Percentiles rank a stretch among this genome's conserved stretches.
These are phyloP conservation scores for Aspergillus chevalieri DNA, from an alignment of 2,329 filamentous ascomycete genomes.

Conservation along the genomic window DNA sequence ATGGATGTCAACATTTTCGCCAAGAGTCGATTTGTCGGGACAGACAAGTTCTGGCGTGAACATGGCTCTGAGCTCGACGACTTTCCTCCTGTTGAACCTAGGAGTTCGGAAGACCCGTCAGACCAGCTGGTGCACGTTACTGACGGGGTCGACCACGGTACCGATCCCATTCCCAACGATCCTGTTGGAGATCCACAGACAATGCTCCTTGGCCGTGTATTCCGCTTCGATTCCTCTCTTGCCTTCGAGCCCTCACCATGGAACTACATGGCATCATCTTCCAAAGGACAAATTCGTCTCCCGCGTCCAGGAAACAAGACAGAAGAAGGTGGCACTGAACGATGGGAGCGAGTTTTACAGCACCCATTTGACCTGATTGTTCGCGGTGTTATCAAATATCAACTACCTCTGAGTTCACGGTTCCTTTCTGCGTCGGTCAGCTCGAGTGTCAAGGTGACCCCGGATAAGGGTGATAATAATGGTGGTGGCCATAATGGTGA, in stretches of 20 bases:
- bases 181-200: slow-evolving; percentile 63
- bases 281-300: slow-evolving; percentile 77
- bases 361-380: slow-evolving; percentile 92
- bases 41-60: slow-evolving; percentile 40
- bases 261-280: slow-evolving; percentile 63
- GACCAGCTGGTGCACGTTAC: slow-evolving; percentile 8
- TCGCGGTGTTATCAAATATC: slow-evolving; percentile 82
- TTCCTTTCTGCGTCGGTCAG: slow-evolving; percentile 47
- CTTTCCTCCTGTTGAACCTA: slow-evolving; percentile 28
- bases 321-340: slow-evolving; percentile 68
- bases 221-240: slow-evolving; percentile 78
- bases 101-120: slow-evolving; percentile 16
- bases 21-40: slow-evolving; percentile 82
- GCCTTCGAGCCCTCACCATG: slow-evolving; percentile 87
- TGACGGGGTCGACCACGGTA: slow-evolving; percentile 48
- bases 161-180: slow-evolving; percentile 56
- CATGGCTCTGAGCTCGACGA: slow-evolving; percentile 19
- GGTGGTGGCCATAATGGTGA: slow-evolving; percentile 19
- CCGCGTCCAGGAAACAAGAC: slow-evolving; percentile 81
- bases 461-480: slow-evolving; percentile 29
- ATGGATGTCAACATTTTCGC: slow-evolving; percentile 92
- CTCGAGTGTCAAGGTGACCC: slow-evolving; percentile 35
- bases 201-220: slow-evolving; percentile 85
- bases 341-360: slow-evolving; percentile 85
- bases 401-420: slow-evolving; percentile 53